These are phyloP conservation scores for Strombidium stylifer DNA, from an alignment of 73 alveolate genomes.

Conservation along the genomic window DNA sequence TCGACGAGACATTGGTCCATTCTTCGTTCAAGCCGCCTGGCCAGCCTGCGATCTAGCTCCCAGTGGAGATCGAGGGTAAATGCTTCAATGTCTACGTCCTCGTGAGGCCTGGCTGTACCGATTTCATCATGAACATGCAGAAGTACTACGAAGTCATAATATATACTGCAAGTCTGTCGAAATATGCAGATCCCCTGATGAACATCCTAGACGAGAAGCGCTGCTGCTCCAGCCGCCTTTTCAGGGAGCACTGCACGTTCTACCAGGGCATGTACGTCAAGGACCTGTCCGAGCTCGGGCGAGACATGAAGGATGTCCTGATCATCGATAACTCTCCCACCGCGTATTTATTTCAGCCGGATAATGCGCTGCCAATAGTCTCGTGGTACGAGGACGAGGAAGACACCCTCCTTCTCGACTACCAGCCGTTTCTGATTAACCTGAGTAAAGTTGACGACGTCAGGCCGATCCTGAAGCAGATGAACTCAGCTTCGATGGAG, in stretches of 20 bases:
- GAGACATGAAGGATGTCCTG: slow-evolving; percentile 74
- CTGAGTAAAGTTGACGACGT: slow-evolving; percentile 51
- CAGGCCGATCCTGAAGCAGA: slow-evolving; percentile 33
- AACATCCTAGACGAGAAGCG: slow-evolving; percentile 70
- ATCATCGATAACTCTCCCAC: slow-evolving; percentile 74
- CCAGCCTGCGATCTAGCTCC: slow-evolving; percentile 53
- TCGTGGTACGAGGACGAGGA: slow-evolving; percentile 69
- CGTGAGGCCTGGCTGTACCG: slow-evolving; percentile 58
- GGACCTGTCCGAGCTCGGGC: slow-evolving; percentile 72
- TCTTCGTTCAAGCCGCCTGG: slow-evolving; percentile 65
- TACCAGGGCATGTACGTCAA: slow-evolving; percentile 79
- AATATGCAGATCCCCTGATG: slow-evolving; percentile 90
- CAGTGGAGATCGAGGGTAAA: slow-evolving; percentile 59
- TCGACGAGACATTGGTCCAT: slow-evolving; percentile 68
- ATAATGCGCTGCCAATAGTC: slow-evolving; percentile 62
- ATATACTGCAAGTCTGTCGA: slow-evolving; percentile 66
- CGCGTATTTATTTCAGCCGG: slow-evolving; percentile 66
- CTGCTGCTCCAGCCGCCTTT: slow-evolving; percentile 51
- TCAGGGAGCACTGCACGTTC: slow-evolving; percentile 89
- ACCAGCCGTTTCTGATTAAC: slow-evolving; percentile 36
- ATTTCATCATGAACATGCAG: slow-evolving; percentile 39
- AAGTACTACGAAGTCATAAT: slow-evolving; percentile 63
- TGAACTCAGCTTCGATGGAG: slow-evolving; percentile 42
- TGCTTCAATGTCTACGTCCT: slow-evolving; percentile 55
- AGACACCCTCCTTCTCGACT: slow-evolving; percentile 45